A percentile compares a stretch with the other conserved stretches of the same genome.
phyloP scores from a whole-genome alignment of 352 stramenopile species.

The Phytophthora fragariaefolia region DNA sequence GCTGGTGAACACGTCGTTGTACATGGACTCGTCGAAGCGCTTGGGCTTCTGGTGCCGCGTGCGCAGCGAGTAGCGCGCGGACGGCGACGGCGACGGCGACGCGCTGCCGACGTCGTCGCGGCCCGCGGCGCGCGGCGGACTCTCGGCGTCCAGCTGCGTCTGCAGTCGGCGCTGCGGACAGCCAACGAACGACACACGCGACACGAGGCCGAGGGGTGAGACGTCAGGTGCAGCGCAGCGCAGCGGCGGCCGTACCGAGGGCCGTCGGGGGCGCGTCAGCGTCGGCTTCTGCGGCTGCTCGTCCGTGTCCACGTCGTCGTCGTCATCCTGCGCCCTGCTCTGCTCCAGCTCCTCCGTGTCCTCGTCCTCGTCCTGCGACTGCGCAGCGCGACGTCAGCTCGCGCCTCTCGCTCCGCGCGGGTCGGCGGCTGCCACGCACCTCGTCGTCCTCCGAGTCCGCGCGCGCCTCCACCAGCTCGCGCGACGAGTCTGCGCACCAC shows the following conservation, averaged over 20 bases:
- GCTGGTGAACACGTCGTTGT: constrained; percentile 73
- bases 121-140: constrained; percentile 8
- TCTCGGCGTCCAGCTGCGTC: constrained; percentile 17
- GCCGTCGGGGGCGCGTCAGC: not conserved
- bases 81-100: constrained; percentile 23
- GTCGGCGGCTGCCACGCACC: too few relatives aligned
- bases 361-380: constrained; percentile 35
- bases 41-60: constrained; percentile 59
- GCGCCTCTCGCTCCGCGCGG: too few relatives aligned
- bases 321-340: not conserved
- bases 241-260: constrained; percentile 17
- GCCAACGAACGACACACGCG: not conserved
- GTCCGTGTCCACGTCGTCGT: not conserved
- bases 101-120: constrained; percentile 21
- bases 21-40: constrained; percentile 68
- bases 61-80: constrained; percentile 61
- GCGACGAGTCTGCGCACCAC: constrained; percentile 33
- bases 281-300: constrained; percentile 4
- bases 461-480: constrained; percentile 25
- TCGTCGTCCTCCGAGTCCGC: not conserved
- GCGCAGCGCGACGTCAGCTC: too few relatives aligned
- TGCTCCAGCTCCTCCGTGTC: constrained; percentile 34
- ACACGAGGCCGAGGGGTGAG: too few relatives aligned
- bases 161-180: constrained; percentile 33
- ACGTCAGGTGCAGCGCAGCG: too few relatives aligned